phyloP scores from a whole-genome alignment of 768 basidiomycete species.

The Postia placenta region DNA sequence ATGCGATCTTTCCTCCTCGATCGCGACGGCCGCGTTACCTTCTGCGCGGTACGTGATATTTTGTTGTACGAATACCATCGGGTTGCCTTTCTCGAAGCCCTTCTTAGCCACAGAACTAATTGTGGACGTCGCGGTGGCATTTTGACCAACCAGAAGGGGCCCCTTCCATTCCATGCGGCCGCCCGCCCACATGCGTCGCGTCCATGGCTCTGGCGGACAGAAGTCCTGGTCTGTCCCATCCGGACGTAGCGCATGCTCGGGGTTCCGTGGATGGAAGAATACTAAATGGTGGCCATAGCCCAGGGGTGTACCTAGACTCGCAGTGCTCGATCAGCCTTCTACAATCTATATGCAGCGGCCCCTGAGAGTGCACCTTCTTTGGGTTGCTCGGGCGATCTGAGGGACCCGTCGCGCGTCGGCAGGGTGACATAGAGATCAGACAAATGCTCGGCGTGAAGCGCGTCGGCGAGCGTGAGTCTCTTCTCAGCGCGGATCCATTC shows the following conservation, averaged over 20 bases:
- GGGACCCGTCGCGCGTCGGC: conserved; percentile 64
- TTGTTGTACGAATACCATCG: conserved; percentile 76
- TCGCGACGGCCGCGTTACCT: conserved; percentile 38
- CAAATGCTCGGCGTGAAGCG: conserved; percentile 49
- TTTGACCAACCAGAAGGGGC: conserved; percentile 49
- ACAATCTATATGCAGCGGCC: too few species aligned
- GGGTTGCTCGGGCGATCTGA: conserved; percentile 33
- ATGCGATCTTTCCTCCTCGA: conserved; percentile 62
- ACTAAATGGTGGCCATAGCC: conserved; percentile 64
- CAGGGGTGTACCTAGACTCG: too few species aligned
- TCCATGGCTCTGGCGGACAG: conserved; percentile 67
- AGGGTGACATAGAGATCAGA: conserved; percentile 62
- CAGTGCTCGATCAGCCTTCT: too few species aligned
- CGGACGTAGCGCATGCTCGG: conserved; percentile 48
- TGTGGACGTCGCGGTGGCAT: conserved; percentile 40
- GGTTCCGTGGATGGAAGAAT: conserved; percentile 65
- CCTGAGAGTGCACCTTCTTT: conserved; percentile 28
- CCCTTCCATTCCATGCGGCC: conserved; percentile 62
- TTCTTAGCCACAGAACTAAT: conserved; percentile 55
- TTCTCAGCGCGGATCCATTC: conserved; percentile 49
- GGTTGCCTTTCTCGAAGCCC: conserved; percentile 53
- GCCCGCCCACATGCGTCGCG: conserved; percentile 78
- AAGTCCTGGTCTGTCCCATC: conserved; percentile 73
- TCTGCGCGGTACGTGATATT: conserved; percentile 43
- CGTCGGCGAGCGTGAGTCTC: conserved; percentile 40